Evolutionary conservation across 1,284 basidiomycete genomes (phyloP).

Genomic region (Cerioporus squamosus): DNA sequence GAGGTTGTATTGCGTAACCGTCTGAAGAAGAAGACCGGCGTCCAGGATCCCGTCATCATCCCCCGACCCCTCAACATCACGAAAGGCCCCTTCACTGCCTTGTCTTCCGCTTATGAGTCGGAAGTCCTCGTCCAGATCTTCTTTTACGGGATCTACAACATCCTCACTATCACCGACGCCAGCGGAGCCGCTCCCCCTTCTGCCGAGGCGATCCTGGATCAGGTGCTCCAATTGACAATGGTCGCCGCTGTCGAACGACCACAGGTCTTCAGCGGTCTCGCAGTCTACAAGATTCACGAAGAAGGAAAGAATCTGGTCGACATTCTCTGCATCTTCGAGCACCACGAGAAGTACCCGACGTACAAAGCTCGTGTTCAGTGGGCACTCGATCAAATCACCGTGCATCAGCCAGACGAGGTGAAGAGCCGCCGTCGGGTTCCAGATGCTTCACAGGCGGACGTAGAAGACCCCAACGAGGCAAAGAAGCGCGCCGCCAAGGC

Average conservation of each 20-base stretch:
- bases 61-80: slow-evolving; percentile 72
- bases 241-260: slow-evolving; percentile 77
- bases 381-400: slow-evolving; percentile 69
- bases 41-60: slow-evolving; percentile 72
- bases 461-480: slow-evolving; percentile 62
- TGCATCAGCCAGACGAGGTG: slow-evolving; percentile 60
- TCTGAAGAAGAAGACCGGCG: slow-evolving; percentile 67
- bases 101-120: slow-evolving; percentile 67
- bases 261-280: slow-evolving; percentile 61
- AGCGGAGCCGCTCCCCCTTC: slow-evolving; percentile 66
- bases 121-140: slow-evolving; percentile 76
- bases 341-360: slow-evolving; percentile 70
- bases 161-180: slow-evolving; percentile 63
- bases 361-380: slow-evolving; percentile 76
- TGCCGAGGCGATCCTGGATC: slow-evolving; percentile 89
- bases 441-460: slow-evolving; percentile 40
- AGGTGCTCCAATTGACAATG: slow-evolving; percentile 86
- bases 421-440: slow-evolving; percentile 49
- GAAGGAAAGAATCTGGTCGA: slow-evolving; percentile 69
- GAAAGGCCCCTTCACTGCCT: slow-evolving; percentile 66
- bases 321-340: slow-evolving; percentile 77
- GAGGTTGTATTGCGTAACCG: slow-evolving; percentile 78
- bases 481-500: slow-evolving; percentile 85
- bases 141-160: slow-evolving; percentile 77
- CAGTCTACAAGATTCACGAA: slow-evolving; percentile 58